Conservation (phyloP, 805 yeast species). For the Yueomyces sinensis region DNA sequence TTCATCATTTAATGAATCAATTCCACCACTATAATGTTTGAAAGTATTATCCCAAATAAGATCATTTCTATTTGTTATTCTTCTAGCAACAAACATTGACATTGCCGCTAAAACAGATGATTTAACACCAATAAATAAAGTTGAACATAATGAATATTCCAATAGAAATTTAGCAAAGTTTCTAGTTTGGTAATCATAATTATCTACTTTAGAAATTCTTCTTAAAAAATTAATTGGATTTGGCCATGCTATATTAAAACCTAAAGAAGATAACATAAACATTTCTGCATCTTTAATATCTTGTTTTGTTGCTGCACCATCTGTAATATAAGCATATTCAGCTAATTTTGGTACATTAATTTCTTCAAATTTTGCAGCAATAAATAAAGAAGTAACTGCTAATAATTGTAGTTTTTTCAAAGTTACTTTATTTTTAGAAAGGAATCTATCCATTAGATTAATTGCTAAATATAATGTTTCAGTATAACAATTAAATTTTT, state of each 20-base stretch:
- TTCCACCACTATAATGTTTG: slow-evolving; percentile 15
- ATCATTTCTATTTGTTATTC: slow-evolving; percentile 3
- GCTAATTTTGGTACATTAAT: slow-evolving; percentile 76
- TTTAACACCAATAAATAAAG: slow-evolving; percentile 53
- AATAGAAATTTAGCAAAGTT: slow-evolving; percentile 75
- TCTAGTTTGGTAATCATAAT: slow-evolving; percentile 71
- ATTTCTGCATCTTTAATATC: slow-evolving; percentile 78
- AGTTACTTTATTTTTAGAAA: slow-evolving; percentile 60
- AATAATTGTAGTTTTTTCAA: slow-evolving; percentile 71
- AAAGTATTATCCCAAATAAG: slow-evolving; percentile 14
- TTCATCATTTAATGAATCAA: slow-evolving; percentile 10
- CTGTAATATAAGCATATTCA: slow-evolving; percentile 79
- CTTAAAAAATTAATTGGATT: slow-evolving; percentile 84
- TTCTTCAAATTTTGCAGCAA: slow-evolving; percentile 90
- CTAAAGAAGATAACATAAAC: slow-evolving; percentile 54
- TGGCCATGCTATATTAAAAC: slow-evolving; percentile 71
- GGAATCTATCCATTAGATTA: slow-evolving; percentile 77
- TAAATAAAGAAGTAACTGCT: slow-evolving; percentile 75
- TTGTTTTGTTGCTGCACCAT: slow-evolving; percentile 68
- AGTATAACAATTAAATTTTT: slow-evolving; percentile 68
- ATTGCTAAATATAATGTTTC: slow-evolving; percentile 77
- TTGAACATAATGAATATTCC: slow-evolving; percentile 67
- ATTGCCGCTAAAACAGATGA: slow-evolving; percentile 81
- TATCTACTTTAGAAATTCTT: slow-evolving; percentile 82
- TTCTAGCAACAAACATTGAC: slow-evolving; percentile 73